Evolutionary conservation across 2,329 filamentous ascomycete species (phyloP).

Genomic region (Lomentospora prolificans): DNA sequence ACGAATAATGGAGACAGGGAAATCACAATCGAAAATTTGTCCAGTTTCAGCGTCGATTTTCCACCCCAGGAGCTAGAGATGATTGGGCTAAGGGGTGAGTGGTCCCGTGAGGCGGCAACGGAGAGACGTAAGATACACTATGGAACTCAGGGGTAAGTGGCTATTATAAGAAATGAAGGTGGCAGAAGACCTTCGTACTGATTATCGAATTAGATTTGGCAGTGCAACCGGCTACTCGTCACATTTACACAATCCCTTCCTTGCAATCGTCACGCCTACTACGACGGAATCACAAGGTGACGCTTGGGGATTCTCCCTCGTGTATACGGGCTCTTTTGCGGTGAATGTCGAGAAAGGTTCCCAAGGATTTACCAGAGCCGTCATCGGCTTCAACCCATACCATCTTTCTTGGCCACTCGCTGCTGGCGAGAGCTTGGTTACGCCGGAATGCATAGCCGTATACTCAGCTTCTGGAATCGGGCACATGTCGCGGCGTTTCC

Average conservation of each 20-base stretch:
- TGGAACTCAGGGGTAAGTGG: constrained; percentile 40
- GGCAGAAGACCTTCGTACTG: neutral
- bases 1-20: constrained; percentile 45
- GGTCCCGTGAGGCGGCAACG: constrained; percentile 48
- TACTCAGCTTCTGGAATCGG: constrained; percentile 50
- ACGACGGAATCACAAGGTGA: constrained; percentile 53
- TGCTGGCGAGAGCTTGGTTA: constrained; percentile 46
- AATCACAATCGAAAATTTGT: constrained; percentile 44
- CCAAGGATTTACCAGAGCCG: constrained; percentile 49
- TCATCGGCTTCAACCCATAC: constrained; percentile 50
- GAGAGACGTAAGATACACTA: constrained; percentile 45
- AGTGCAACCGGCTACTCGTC: constrained; percentile 54
- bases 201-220: no score
- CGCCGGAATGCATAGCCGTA: constrained; percentile 53
- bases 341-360: constrained; percentile 53
- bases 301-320: constrained; percentile 54
- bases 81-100: constrained; percentile 53
- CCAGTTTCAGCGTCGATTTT: constrained; percentile 52
- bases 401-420: constrained; percentile 49
- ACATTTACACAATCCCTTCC: constrained; percentile 55
- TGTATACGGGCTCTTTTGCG: constrained; percentile 55
- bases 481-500: constrained; percentile 52
- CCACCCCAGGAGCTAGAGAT: constrained; percentile 52
- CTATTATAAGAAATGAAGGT: neutral
- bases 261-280: constrained; percentile 42